Conservation (phyloP, 768 basidiomycete species). For the Astraeus odoratus region DNA sequence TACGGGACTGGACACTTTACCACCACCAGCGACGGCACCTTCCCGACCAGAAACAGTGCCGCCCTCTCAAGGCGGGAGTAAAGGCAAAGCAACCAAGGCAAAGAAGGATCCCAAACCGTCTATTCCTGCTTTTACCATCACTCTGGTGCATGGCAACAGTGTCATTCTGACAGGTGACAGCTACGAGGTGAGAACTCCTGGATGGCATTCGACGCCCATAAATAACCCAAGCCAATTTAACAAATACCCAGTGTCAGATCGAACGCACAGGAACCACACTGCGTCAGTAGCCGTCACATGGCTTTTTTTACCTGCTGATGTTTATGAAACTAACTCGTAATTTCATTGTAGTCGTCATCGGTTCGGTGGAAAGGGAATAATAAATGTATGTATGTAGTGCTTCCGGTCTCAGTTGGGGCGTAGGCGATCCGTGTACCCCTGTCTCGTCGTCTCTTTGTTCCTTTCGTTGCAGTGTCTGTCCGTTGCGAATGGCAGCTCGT, state of each 20-base stretch:
- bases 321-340: conserved; percentile 7
- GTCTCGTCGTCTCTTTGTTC: conserved; percentile 18
- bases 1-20: background rate
- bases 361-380: conserved; percentile 14
- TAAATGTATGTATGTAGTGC: background rate
- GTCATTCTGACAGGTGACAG: conserved; percentile 31
- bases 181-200: conserved; percentile 32
- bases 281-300: conserved; percentile 15
- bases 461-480: too few species aligned
- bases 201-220: background rate
- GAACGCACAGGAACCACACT: conserved; percentile 25
- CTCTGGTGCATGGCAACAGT: conserved; percentile 35
- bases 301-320: background rate
- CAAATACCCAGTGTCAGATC: conserved; percentile 18
- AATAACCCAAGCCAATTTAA: too few species aligned
- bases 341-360: conserved; percentile 20
- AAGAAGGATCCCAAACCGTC: conserved; percentile 14
- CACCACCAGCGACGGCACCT: background rate
- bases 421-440: conserved; percentile 3
- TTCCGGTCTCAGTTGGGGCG: background rate
- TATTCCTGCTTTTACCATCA: conserved; percentile 21
- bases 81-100: conserved; percentile 12
- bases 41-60: conserved; percentile 1
- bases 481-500: too few species aligned
- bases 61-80: conserved; percentile 2